phyloP scores from a whole-genome alignment of 176 grass and related monocot genomes.

The Zizania latifolia region DNA sequence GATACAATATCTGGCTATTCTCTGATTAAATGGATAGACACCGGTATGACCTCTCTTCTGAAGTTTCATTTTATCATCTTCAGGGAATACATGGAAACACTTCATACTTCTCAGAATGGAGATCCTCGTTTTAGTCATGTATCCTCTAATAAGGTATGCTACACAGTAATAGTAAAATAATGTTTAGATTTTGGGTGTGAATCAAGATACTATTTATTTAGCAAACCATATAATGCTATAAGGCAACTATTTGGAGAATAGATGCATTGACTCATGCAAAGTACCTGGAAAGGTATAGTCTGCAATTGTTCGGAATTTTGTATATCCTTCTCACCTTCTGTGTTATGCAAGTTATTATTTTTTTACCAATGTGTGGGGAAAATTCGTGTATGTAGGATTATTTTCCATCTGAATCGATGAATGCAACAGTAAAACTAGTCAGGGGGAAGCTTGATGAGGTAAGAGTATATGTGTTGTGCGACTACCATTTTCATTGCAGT shows the following conservation, averaged over 20 bases:
- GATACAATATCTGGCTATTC: neutral
- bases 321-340: neutral
- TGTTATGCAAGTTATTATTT: slow-evolving; percentile 2
- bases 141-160: slow-evolving; percentile 78
- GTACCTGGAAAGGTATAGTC: slow-evolving; percentile 27
- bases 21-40: neutral
- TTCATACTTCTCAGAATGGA: slow-evolving; percentile 22
- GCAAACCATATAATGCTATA: no score
- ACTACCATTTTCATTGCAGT: neutral
- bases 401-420: slow-evolving; percentile 80
- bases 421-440: slow-evolving; percentile 61
- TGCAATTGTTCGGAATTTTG: neutral
- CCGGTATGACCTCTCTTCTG: neutral
- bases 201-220: neutral
- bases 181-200: neutral
- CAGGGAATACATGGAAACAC: slow-evolving; percentile 47
- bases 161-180: neutral
- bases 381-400: slow-evolving; percentile 56
- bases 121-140: slow-evolving; percentile 59
- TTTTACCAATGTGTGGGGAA: neutral
- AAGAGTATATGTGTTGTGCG: neutral
- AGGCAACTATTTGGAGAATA: neutral
- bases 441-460: slow-evolving; percentile 82
- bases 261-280: no score
- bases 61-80: slow-evolving; percentile 16